Evolutionary conservation across 345 rosid genomes (phyloP).

Genomic region (Hibiscus tridactylites): DNA sequence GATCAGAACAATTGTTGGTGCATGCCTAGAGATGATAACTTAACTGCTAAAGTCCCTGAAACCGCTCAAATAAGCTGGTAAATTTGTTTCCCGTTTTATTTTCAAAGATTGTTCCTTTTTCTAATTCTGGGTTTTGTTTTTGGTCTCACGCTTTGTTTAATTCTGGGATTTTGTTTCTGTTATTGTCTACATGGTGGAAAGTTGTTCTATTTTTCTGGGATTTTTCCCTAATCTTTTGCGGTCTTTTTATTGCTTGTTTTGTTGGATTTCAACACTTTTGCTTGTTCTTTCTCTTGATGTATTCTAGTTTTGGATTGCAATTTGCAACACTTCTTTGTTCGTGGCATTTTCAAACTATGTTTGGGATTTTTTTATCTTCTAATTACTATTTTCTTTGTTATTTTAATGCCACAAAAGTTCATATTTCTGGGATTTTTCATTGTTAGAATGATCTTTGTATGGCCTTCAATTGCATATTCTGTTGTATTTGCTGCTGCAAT

Average conservation of each 20-base stretch:
- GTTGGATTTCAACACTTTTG: not conserved
- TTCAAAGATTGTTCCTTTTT: not conserved
- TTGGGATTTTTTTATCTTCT: too few relatives aligned
- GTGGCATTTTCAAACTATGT: not conserved
- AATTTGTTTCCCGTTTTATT: not conserved
- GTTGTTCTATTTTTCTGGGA: not conserved
- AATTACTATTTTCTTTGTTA: not conserved
- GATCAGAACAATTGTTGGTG: too few relatives aligned
- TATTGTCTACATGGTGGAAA: not conserved
- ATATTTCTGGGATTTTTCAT: not conserved
- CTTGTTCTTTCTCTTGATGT: not conserved
- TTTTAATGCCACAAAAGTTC: not conserved
- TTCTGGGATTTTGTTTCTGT: not conserved
- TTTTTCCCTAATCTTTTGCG: not conserved
- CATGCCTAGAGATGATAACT: slow-evolving; percentile 8
- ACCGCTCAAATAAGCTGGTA: slow-evolving; percentile 87
- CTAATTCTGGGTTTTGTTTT: too few relatives aligned
- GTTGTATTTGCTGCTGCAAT: not conserved
- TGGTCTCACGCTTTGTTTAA: too few relatives aligned
- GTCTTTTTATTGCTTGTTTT: not conserved
- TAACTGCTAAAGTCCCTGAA: slow-evolving; percentile 39
- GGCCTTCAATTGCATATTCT: not conserved
- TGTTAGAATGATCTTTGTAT: not conserved
- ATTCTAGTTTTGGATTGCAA: not conserved
- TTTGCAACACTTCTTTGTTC: not conserved